Percentiles rank a stretch among this genome's conserved stretches.
These are phyloP conservation scores for Echria macrotheca DNA, from an alignment of 495 filamentous ascomycete species.

Conservation along the genomic window DNA sequence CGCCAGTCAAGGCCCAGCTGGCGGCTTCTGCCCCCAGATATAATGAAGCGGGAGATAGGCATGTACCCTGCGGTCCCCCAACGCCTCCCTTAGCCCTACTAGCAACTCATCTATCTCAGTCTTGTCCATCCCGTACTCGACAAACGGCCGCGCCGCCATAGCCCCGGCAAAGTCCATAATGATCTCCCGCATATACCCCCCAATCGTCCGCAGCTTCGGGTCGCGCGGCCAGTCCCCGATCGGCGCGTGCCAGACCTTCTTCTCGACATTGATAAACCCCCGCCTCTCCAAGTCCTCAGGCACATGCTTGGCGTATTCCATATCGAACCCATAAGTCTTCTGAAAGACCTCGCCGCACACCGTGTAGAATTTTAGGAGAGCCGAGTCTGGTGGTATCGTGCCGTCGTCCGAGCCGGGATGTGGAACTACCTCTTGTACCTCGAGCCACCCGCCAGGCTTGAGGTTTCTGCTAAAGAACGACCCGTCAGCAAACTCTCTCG, in stretches of 20 bases:
- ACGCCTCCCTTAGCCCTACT: slow-evolving; percentile 20
- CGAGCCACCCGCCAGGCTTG: slow-evolving; percentile 59
- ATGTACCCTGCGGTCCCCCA: slow-evolving; percentile 33
- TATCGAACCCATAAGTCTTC: slow-evolving; percentile 40
- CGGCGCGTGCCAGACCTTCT: slow-evolving; percentile 51
- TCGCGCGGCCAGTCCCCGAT: slow-evolving; percentile 58
- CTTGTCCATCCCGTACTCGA: slow-evolving; percentile 39
- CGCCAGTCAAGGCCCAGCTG: too few species aligned
- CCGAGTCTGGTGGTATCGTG: slow-evolving; percentile 42
- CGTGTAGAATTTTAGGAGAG: slow-evolving; percentile 36
- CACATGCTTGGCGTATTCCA: slow-evolving; percentile 35
- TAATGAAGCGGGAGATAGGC: slow-evolving; percentile 38
- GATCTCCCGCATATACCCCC: slow-evolving; percentile 45
- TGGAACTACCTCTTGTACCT: slow-evolving; percentile 53
- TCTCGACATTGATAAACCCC: slow-evolving; percentile 51
- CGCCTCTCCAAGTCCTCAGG: slow-evolving; percentile 32
- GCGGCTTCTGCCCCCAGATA: slow-evolving; percentile 42
- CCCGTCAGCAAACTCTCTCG: too few species aligned
- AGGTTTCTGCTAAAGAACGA: slow-evolving; percentile 50
- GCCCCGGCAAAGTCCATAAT: slow-evolving; percentile 49
- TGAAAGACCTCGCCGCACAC: slow-evolving; percentile 25
- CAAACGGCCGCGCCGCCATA: slow-evolving; percentile 50
- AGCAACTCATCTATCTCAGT: slow-evolving; percentile 32
- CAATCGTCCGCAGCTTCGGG: slow-evolving; percentile 52
- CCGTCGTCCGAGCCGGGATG: slow-evolving; percentile 48